A percentile compares a stretch with the other conserved stretches of the same genome.
These are phyloP conservation scores for Diaporthe eres DNA, from an alignment of 2,329 filamentous ascomycete species.

Conservation along the genomic window DNA sequence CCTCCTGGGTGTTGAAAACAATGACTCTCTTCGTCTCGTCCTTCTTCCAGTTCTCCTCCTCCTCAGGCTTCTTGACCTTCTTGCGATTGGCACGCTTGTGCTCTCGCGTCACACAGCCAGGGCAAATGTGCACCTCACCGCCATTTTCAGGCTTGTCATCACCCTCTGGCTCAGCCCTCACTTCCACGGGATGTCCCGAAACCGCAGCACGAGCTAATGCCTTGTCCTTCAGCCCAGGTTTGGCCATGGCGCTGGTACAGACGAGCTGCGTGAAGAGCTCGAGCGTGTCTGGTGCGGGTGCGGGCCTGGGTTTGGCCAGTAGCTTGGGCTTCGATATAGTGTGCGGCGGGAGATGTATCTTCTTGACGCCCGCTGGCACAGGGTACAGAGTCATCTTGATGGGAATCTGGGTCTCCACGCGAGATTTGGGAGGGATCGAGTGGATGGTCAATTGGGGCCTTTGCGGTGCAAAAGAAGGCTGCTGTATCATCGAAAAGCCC, in stretches of 20 bases:
- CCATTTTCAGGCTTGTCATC: constrained; percentile 85
- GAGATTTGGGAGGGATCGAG: constrained; percentile 83
- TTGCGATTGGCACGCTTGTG: constrained; percentile 92
- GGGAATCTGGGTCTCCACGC: constrained; percentile 96
- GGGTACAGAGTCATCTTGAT: constrained; percentile 85
- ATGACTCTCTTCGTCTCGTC: constrained; percentile 87
- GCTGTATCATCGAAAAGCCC: constrained; percentile 32
- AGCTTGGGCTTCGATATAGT: constrained; percentile 97
- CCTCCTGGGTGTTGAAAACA: constrained; percentile 91
- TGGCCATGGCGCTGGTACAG: constrained; percentile 92
- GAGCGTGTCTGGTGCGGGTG: constrained; percentile 78
- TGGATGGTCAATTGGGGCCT: constrained; percentile 51
- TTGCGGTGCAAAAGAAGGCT: constrained; percentile 43
- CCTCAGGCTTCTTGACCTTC: constrained; percentile 92
- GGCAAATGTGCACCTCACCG: constrained; percentile 93
- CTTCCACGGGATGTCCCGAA: constrained; percentile 53
- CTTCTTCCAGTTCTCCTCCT: constrained; percentile 88
- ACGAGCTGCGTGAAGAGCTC: constrained; percentile 87
- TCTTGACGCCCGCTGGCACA: constrained; percentile 81
- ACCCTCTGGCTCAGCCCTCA: constrained; percentile 61
- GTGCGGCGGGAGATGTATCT: constrained; percentile 87
- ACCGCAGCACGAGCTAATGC: constrained; percentile 75
- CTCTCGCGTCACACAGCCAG: constrained; percentile 92
- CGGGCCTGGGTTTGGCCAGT: constrained; percentile 78
- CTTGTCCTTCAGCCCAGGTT: constrained; percentile 73